Evolutionary conservation across 306 rosid species (phyloP), one percentile per base, ranked within the genome.

Genomic region (Dryas alaskensis): DNA sequence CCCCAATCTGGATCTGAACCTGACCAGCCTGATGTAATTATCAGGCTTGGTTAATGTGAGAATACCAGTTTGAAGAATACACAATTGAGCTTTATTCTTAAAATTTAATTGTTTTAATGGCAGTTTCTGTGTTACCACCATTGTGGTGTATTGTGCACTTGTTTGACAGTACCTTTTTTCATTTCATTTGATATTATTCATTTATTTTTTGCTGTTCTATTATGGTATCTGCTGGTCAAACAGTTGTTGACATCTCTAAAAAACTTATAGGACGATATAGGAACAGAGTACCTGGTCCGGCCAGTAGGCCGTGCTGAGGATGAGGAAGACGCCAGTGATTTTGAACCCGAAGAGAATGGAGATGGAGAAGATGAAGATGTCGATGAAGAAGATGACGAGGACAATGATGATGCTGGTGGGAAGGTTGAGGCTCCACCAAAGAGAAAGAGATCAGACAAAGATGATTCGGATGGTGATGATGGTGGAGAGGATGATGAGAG

Each of bases 261-360:
- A 46, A 47, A 58, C 60, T 6, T 45, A 5, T 12, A 92, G 96
- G 89, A 72, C 81, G 97, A 92, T 61, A 72, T 87, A 87, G 98
- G 97, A 69, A 90, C 98, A 1, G 98, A 89, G 73, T 87, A 80
- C 81, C 93, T 90, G 47, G 92, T 89, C 11, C 87, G 97, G n/a
- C 93, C 98, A 5, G 81, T 92, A 77, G 89, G 79, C 6, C 77
- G 67, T 12, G 88, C 97, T 2, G 98, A 89, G 83, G 98, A 92
- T 67, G 98, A 88, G 80, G 96, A 90, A 65, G 97, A 91, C n/a
- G 89, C 92, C 1, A 90, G 97, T 47, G 97, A 92, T 83, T 86
- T 90, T 79, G 98, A 92, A 39, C 97, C 96, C 1, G 88, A 78
- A 74, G 93, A 86, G 87, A 92, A 90, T 11, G 96, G 92, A 0